A percentile compares a stretch with the other conserved stretches of the same genome.
These are phyloP conservation scores for Rhododendron mucronatum DNA, from an alignment of 148 eudicot species.

Conservation along the genomic window DNA sequence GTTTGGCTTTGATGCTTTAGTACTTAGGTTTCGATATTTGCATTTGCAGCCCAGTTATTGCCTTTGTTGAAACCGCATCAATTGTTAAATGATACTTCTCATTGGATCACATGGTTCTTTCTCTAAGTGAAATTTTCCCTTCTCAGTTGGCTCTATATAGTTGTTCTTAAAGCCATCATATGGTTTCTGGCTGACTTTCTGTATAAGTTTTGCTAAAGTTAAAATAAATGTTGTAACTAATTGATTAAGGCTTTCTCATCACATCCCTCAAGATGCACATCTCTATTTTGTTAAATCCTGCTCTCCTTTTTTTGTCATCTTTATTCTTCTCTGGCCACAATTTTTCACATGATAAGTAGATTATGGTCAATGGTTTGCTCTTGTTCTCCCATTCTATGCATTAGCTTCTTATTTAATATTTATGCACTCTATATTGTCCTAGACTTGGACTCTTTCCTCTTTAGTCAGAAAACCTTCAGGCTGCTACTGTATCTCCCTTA, in stretches of 20 bases:
- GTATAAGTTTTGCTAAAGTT: neutral
- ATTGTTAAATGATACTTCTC: neutral
- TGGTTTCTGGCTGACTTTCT: neutral
- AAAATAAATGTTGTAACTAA: too few species aligned
- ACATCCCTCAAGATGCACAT: neutral
- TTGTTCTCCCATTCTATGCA: neutral
- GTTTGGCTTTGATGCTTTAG: neutral
- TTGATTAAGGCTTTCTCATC: neutral
- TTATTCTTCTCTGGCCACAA: neutral
- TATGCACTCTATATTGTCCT: neutral
- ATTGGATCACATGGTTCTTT: neutral
- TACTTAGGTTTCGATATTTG: neutral
- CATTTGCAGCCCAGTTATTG: neutral
- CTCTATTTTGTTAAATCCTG: neutral
- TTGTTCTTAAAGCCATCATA: neutral
- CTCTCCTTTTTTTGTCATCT: neutral
- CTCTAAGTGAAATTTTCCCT: neutral
- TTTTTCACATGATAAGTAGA: neutral
- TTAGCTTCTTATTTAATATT: neutral
- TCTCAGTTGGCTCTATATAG: neutral
- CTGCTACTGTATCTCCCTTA: neutral
- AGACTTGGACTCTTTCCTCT: neutral
- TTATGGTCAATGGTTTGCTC: neutral
- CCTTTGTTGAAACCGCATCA: neutral
- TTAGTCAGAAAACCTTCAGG: neutral